Base-by-base conservation (phyloP, 73 alveolate species). In the Paramecium caudatum region DNA sequence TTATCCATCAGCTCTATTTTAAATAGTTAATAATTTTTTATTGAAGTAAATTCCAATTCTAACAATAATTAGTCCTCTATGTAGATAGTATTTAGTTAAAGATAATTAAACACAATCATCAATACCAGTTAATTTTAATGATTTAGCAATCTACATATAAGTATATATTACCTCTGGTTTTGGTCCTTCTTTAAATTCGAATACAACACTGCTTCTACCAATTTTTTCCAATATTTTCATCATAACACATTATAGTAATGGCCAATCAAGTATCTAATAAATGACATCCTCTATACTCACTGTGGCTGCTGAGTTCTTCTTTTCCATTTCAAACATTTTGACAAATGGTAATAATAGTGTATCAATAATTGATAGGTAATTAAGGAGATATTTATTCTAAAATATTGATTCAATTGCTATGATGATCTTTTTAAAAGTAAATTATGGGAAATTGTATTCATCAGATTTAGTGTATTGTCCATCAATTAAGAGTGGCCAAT, bases 91-190 rank as follows among this genome's bases (percentile, higher is more conserved):
- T 27, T 21, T 55, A 27, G 80, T 55, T 10, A 27, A 19, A 1
- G 80, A 55, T 55, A 55, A 55, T 55, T 55, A 55, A 55, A 55
- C 46, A 21, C 80, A 55, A 1, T 55, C 80, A 27, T 55, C 80
- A 16, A 55, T 55, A 2, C 80, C 80, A 12, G 80, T 37, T 55
- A 55, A 55, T 6, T 16, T 55, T 1, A 55, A 3, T 9, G 17
- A 55, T 9, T 27, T 43, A 27, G 25, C 25, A 23, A 7, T 3
- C 8, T 49, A 49, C 30, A 55, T 27, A 23, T 2, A 10, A 0
- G 2, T 4, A 55, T 55, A 23, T 55, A 23, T 27, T 55, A 55
- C 80, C 7, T 55, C 80, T 23, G 80, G 80, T 10, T 55, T 55
- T 27, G 80, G 2, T 4, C 46, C 23, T 25, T 55, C 80, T 23